These are phyloP conservation scores for Tothia fuscella DNA, from an alignment of 2,329 filamentous ascomycete genomes.

Conservation along the genomic window DNA sequence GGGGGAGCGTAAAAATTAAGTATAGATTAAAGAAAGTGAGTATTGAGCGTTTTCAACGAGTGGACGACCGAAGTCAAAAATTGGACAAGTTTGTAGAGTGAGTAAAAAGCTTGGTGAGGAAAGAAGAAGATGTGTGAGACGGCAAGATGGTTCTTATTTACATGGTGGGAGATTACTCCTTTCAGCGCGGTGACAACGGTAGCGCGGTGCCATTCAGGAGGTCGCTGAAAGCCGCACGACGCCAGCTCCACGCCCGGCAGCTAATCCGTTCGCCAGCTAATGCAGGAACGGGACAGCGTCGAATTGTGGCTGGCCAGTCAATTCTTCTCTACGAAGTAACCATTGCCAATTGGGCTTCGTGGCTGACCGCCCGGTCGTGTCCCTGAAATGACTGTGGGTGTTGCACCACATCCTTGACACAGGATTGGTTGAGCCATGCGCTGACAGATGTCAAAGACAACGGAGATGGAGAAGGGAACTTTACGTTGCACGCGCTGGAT, in stretches of 20 bases:
- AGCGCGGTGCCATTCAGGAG: background rate
- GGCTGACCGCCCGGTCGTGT: background rate
- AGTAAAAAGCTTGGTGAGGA: conserved; percentile 24
- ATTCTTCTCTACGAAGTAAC: background rate
- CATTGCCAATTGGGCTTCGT: background rate
- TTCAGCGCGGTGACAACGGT: too few species aligned
- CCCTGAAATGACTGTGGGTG: background rate
- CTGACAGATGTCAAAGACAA: background rate
- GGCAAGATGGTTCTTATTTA: conserved; percentile 22
- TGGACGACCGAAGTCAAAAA: conserved; percentile 29
- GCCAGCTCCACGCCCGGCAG: background rate
- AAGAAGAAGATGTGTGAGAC: conserved; percentile 13
- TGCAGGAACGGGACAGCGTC: conserved; percentile 1
- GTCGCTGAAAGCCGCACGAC: background rate
- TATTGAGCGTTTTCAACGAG: conserved; percentile 26
- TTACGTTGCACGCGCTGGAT: background rate
- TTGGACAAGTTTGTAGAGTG: conserved; percentile 18
- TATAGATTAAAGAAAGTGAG: conserved; percentile 28
- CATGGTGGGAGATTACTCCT: conserved; percentile 22
- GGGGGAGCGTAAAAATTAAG: conserved; percentile 13
- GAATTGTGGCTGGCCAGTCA: background rate
- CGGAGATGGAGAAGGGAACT: background rate
- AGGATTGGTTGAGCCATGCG: background rate
- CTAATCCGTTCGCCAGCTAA: conserved; percentile 1
- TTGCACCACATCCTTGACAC: background rate